A percentile compares a stretch with the other conserved stretches of the same genome.
phyloP scores from a whole-genome alignment of 148 eudicot species.

The Cornus suecica region DNA sequence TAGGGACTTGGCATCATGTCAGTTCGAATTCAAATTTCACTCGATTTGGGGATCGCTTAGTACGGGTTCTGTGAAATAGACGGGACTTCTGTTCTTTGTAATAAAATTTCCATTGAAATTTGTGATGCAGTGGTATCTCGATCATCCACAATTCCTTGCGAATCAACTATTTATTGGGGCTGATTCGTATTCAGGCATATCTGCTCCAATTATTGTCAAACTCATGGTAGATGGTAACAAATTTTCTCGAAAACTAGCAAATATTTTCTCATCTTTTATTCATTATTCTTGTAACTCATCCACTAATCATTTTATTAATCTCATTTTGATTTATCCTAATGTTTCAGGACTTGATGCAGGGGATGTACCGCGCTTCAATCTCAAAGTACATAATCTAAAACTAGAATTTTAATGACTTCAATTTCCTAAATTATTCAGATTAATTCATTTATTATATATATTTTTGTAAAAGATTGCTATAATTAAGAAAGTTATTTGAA shows the following conservation, averaged over 20 bases:
- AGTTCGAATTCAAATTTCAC: too few species aligned
- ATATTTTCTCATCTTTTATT: too few species aligned
- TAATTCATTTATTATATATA: too few species aligned
- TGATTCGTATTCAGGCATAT: slow-evolving; percentile 28
- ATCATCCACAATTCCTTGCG: slow-evolving; percentile 23
- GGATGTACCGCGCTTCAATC: slow-evolving; percentile 6
- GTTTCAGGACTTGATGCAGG: slow-evolving; percentile 10
- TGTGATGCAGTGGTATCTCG: slow-evolving; percentile 29
- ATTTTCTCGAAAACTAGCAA: background rate
- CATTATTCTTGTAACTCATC: too few species aligned
- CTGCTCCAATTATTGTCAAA: slow-evolving; percentile 25
- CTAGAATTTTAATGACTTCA: background rate
- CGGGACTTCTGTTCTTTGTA: too few species aligned
- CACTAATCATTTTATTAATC: background rate
- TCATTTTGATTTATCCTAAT: background rate
- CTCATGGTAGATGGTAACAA: slow-evolving; percentile 19
- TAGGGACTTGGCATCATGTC: too few species aligned
- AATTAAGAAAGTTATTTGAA: background rate
- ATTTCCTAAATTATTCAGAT: background rate
- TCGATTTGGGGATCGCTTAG: too few species aligned
- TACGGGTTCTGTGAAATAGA: too few species aligned
- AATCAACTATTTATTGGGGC: slow-evolving; percentile 26
- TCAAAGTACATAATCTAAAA: slow-evolving; percentile 5
- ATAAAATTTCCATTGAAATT: background rate
- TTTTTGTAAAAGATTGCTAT: too few species aligned